Base-by-base conservation (phyloP, 208 protist species). In the Kentomonas sorsogonicus region DNA sequence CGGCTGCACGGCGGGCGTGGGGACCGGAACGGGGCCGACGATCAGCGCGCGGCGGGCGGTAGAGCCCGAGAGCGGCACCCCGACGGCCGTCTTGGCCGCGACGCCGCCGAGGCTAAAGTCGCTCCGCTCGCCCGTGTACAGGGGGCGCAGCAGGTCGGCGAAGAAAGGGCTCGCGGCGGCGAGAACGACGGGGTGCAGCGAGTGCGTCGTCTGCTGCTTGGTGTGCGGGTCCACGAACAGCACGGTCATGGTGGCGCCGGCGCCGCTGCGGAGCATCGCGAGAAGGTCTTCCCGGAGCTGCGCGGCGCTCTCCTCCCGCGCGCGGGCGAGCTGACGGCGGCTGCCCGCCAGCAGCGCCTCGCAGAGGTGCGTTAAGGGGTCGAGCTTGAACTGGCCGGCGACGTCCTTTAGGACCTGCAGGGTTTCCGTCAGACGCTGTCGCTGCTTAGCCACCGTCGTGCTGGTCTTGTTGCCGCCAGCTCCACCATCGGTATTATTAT, bases 221-320 rank as follows among this genome's bases (percentile, higher is more conserved):
- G 85, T 93, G 66, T 93, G 82, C 10, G 85, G 85, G 50, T 93
- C 85, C 4, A 85, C 66, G 40, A 89, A 87, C 41, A 93, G 54
- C 51, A 89, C 76, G 1, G 85, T 93, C n/a, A 72, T 66, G 33
- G 76, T 93, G 23, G 79, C 73, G 10, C 45, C 61, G 10, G 23
- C 65, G 26, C 30, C 31, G 33, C 56, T n/a, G 25, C 60, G 53
- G 9, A 86, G 59, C 43, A 89, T 36, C n/a, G 47, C 58, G 2
- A 74, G 48, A 29, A 93, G 59, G 60, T 93, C 85, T 2, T n/a
- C 41, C 11, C 74, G 71, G 25, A 92, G 63, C 36, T 70, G 55
- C 30, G 60, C 66, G 4, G 66, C 56, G 55, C 80, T 79, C 22
- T 22, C 51, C 45, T 72, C 60, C 20, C 69, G 72, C 27, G 80